phyloP scores from a whole-genome alignment of 2,329 filamentous ascomycete species.

The Drechslera avenae region DNA sequence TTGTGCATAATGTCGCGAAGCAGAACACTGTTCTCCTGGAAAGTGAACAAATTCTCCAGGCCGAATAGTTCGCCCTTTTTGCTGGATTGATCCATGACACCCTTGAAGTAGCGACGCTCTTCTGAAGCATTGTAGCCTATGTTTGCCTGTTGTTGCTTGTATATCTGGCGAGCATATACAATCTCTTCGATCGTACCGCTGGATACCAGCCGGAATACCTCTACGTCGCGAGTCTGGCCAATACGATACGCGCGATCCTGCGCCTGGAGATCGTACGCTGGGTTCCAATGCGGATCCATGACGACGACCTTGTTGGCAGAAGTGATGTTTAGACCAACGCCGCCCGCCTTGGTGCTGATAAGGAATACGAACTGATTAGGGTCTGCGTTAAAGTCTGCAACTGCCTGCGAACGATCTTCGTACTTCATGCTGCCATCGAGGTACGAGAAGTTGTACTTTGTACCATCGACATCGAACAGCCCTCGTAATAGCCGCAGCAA shows the following conservation, averaged over 20 bases:
- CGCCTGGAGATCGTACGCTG: slow-evolving; percentile 89
- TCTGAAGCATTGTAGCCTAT: slow-evolving; percentile 93
- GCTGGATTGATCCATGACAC: slow-evolving; percentile 80
- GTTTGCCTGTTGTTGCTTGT: slow-evolving; percentile 98
- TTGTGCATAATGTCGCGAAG: slow-evolving; percentile 97
- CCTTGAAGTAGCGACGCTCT: slow-evolving; percentile 93
- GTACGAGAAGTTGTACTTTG: slow-evolving; percentile 86
- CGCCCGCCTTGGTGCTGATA: slow-evolving; percentile 91
- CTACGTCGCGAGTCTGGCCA: slow-evolving; percentile 88
- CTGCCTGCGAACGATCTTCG: slow-evolving; percentile 78
- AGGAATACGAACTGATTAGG: slow-evolving; percentile 90
- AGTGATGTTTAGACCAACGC: slow-evolving; percentile 93
- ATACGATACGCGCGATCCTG: slow-evolving; percentile 97
- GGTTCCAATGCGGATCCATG: slow-evolving; percentile 97
- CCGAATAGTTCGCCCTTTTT: slow-evolving; percentile 96
- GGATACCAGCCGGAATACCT: slow-evolving; percentile 90
- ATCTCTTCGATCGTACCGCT: slow-evolving; percentile 96
- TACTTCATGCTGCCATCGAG: slow-evolving; percentile 84
- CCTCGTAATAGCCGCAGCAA: slow-evolving; percentile 82
- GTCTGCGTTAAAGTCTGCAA: slow-evolving; percentile 91
- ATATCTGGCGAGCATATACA: slow-evolving; percentile 94
- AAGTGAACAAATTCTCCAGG: slow-evolving; percentile 82
- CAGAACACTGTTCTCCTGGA: slow-evolving; percentile 76
- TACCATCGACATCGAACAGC: slow-evolving; percentile 77
- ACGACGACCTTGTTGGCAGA: slow-evolving; percentile 98